Evolutionary conservation across 805 yeast genomes (phyloP), one percentile per base, ranked within the genome.

Genomic region (Hanseniaspora clermontiae): DNA sequence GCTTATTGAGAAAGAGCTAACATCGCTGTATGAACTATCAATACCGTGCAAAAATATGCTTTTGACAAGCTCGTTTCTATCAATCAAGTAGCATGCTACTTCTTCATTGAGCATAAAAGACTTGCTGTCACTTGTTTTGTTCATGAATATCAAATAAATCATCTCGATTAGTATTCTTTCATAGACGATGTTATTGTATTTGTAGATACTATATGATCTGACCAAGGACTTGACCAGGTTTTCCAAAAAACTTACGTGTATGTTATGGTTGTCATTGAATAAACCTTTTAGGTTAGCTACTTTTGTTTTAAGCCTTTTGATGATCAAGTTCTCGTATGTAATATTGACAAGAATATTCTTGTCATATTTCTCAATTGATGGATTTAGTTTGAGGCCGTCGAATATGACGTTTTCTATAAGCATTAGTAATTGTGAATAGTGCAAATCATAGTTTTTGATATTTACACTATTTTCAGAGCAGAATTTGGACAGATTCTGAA

Each of bases 281-380:
- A 24, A 12, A 11, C 8, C 27, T 24, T 42, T 24, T 12, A 24
- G 14, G 5, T 50, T 40, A 12, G 32, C 40, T 20, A 29, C 3
- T 40, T 27, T 38, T 7, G 14, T 19, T 17, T 49, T 50, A 5
- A 50, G 17, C 34, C 31, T 50, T 42, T 42, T 50, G 31, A 50
- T 29, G 8, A 50, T 42, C 24, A 32, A 10, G n/a, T 50, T 43
- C 15, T 50, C 45, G 40, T 32, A 50, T 3, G 37, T 43, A 15
- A 53, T 53, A 31, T 53, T 53, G 4, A 46, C 3, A 6, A 53
- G 38, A 7, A 53, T 46, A 14, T 39, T 53, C 32, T 46, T 53
- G 34, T 49, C 34, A 49, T 24, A 49, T 4, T 46, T 46, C 14
- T 46, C 17, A 17, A 46, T 32, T 12, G 17, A 8, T n/a, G 19